Evolutionary conservation across 805 yeast species (phyloP).

Genomic region (Candida ponderosae): DNA sequence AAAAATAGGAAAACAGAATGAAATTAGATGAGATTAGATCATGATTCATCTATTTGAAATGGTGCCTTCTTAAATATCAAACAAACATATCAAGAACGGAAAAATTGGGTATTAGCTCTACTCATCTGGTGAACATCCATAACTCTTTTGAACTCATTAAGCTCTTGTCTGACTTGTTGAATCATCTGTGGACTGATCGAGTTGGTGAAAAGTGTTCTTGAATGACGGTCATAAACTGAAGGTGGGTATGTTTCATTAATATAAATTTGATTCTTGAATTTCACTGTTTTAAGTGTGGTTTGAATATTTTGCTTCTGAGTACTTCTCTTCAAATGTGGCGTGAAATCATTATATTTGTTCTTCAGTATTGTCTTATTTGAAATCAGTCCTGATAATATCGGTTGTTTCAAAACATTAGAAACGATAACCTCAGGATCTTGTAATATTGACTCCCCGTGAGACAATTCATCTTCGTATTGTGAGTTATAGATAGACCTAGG

Average conservation of each 20-base stretch:
- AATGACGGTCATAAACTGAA: slow-evolving; percentile 44
- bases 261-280: slow-evolving; percentile 38
- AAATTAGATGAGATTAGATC: too few relatives aligned
- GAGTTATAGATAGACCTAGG: neutral
- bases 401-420: neutral
- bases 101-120: slow-evolving; percentile 56
- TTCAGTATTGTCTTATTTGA: neutral
- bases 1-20: too few relatives aligned
- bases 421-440: neutral
- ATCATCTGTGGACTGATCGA: slow-evolving; percentile 42
- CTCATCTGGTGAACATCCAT: slow-evolving; percentile 66
- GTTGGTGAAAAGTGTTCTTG: slow-evolving; percentile 32
- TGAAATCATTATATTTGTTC: neutral
- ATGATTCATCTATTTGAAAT: too few relatives aligned
- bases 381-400: neutral
- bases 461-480: too few relatives aligned
- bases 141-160: slow-evolving; percentile 57
- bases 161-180: slow-evolving; percentile 51
- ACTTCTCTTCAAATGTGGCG: too few relatives aligned
- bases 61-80: too few relatives aligned
- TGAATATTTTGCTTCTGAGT: too few relatives aligned
- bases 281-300: slow-evolving; percentile 23
- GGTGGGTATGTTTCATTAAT: slow-evolving; percentile 48
- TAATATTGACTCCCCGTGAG: neutral
- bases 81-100: slow-evolving; percentile 25